Conservation (phyloP, 1,139 yeast species). For the Geotrichum bryndzae region DNA sequence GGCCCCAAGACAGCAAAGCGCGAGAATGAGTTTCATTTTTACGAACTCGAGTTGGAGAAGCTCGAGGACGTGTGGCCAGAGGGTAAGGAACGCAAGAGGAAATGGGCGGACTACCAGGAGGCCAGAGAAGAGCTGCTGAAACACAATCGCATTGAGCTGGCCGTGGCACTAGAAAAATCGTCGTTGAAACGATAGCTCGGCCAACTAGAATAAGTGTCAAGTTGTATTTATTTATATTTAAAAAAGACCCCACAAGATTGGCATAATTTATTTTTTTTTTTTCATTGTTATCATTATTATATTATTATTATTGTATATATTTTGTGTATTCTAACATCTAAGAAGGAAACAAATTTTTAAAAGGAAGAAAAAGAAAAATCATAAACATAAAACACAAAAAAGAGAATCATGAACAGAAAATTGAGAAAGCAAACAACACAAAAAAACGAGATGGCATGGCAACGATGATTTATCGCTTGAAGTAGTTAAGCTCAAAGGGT, state of each 20-base stretch:
- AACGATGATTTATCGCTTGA: slow-evolving; percentile 24
- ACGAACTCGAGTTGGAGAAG: slow-evolving; percentile 56
- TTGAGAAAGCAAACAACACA: no score
- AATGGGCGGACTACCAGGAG: slow-evolving; percentile 71
- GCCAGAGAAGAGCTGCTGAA: slow-evolving; percentile 38
- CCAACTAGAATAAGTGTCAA: neutral
- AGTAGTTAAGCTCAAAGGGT: slow-evolving; percentile 48
- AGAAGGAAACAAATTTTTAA: no score
- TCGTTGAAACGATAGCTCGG: neutral
- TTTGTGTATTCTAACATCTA: neutral
- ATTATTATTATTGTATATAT: no score
- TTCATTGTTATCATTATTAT: no score
- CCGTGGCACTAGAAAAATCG: slow-evolving; percentile 22
- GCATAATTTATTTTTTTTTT: neutral
- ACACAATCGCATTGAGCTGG: slow-evolving; percentile 23
- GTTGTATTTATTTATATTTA: neutral
- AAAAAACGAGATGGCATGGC: no score
- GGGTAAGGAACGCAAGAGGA: slow-evolving; percentile 48
- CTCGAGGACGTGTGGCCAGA: slow-evolving; percentile 75
- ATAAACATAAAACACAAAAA: neutral
- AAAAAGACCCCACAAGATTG: neutral
- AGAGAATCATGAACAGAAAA: neutral
- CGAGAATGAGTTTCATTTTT: slow-evolving; percentile 77
- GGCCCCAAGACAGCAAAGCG: slow-evolving; percentile 41
- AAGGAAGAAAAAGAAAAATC: neutral